These are phyloP conservation scores for Talaromyces sp. DNA, from an alignment of 2,329 filamentous ascomycete genomes.

Conservation along the genomic window DNA sequence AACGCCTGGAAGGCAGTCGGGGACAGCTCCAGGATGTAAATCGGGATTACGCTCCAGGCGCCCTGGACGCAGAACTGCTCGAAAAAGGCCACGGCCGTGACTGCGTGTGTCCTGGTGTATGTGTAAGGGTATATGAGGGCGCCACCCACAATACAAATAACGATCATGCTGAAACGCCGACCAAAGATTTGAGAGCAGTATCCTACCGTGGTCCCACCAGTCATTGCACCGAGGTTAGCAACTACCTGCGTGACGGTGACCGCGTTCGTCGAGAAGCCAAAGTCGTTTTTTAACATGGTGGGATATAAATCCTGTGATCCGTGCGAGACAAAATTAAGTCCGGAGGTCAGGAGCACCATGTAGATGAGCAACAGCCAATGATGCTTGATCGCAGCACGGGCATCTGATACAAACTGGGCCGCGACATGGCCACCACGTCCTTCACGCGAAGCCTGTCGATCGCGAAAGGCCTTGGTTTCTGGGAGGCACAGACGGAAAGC, in stretches of 20 bases:
- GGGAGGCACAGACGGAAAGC: background rate
- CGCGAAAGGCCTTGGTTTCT: background rate
- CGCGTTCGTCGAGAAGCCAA: background rate
- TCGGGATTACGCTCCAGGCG: slow-evolving; percentile 65
- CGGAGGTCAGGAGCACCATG: background rate
- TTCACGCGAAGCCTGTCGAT: background rate
- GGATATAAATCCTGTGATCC: slow-evolving; percentile 1
- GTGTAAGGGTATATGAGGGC: slow-evolving; percentile 69
- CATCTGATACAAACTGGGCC: background rate
- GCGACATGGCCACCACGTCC: background rate
- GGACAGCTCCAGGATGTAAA: slow-evolving; percentile 72
- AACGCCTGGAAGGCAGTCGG: slow-evolving; percentile 67
- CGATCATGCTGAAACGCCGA: slow-evolving; percentile 52
- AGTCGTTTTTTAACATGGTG: background rate
- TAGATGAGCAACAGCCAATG: background rate
- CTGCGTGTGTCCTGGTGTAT: slow-evolving; percentile 43
- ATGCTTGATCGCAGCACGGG: background rate
- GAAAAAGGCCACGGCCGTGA: slow-evolving; percentile 31
- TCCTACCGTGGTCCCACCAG: slow-evolving; percentile 36
- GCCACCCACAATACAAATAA: slow-evolving; percentile 60
- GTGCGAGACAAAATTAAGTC: background rate
- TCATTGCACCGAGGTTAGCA: slow-evolving; percentile 3
- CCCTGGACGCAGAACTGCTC: slow-evolving; percentile 65
- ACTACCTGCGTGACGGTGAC: slow-evolving; percentile 1
- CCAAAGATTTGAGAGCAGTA: slow-evolving; percentile 72